phyloP scores from a whole-genome alignment of 192 early-diverging fungal species.

The Chytriomyces confervae region DNA sequence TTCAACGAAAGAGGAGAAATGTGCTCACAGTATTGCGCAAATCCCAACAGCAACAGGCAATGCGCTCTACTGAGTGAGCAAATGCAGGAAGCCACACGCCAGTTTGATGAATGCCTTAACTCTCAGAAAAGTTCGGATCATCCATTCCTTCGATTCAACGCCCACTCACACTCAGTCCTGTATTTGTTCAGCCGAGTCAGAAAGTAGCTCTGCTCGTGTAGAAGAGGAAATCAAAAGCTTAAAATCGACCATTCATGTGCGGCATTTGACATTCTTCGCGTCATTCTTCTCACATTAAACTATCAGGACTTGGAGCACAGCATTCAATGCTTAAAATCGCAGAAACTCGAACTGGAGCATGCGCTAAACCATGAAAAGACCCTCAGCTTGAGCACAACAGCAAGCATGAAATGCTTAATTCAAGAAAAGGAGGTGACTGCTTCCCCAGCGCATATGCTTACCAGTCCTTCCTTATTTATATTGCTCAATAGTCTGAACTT shows the following conservation, averaged over 20 bases:
- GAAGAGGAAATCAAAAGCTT: not conserved
- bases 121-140: slow-evolving; percentile 21
- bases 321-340: not conserved
- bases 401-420: not conserved
- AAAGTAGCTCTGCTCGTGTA: not conserved
- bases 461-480: not conserved
- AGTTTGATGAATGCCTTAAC: slow-evolving; percentile 14
- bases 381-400: not conserved
- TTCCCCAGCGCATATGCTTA: not conserved
- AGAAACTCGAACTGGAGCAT: slow-evolving; percentile 2
- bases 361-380: not conserved
- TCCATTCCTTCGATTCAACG: not conserved
- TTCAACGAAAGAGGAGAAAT: not conserved
- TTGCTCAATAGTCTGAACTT: not conserved
- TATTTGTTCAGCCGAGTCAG: not conserved
- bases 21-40: not conserved
- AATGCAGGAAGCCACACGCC: slow-evolving; percentile 10
- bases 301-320: slow-evolving; percentile 1
- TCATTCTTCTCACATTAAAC: not conserved
- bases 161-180: not conserved
- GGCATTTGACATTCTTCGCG: too few species aligned
- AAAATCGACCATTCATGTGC: not conserved
- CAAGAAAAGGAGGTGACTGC: slow-evolving; percentile 3
- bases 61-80: not conserved
- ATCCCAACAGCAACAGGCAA: not conserved